These are phyloP conservation scores for Ophiostoma triangulosporum DNA, from an alignment of 2,329 filamentous ascomycete genomes.

Conservation along the genomic window DNA sequence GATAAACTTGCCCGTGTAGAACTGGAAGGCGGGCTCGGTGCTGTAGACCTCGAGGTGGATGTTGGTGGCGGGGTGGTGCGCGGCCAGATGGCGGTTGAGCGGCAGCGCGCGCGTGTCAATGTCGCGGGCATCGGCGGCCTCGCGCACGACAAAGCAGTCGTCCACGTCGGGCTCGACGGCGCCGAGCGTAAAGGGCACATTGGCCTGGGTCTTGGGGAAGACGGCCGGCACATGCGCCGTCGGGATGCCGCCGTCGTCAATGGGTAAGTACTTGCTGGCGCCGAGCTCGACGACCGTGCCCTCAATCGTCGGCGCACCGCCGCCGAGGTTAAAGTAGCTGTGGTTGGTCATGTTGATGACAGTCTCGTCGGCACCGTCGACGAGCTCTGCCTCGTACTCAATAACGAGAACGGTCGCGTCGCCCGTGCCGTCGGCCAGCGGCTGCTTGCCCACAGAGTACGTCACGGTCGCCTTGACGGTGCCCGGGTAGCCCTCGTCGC, in stretches of 20 bases:
- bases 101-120: slow-evolving; percentile 52
- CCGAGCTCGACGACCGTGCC: slow-evolving; percentile 54
- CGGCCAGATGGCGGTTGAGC: slow-evolving; percentile 53
- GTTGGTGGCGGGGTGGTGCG: slow-evolving; percentile 59
- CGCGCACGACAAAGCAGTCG: slow-evolving; percentile 66
- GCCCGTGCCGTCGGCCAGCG: slow-evolving; percentile 33
- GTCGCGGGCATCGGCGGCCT: slow-evolving; percentile 34
- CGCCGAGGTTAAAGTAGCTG: slow-evolving; percentile 52
- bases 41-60: slow-evolving; percentile 77
- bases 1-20: slow-evolving; percentile 83
- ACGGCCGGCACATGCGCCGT: slow-evolving; percentile 41
- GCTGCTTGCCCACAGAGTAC: slow-evolving; percentile 63
- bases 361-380: slow-evolving; percentile 74
- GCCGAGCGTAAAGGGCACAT: slow-evolving; percentile 59
- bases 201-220: slow-evolving; percentile 51
- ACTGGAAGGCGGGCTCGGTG: slow-evolving; percentile 93
- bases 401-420: slow-evolving; percentile 63
- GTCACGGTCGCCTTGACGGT: slow-evolving; percentile 63
- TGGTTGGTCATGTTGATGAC: slow-evolving; percentile 92
- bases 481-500: slow-evolving; percentile 83
- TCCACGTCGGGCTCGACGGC: slow-evolving; percentile 63
- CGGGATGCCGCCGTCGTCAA: slow-evolving; percentile 63
- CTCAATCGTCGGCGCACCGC: slow-evolving; percentile 31
- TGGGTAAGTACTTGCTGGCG: slow-evolving; percentile 53
- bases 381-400: slow-evolving; percentile 79